Conservation (phyloP, 2,329 filamentous ascomycete genomes). For the Pestalotiopsis sp. region DNA sequence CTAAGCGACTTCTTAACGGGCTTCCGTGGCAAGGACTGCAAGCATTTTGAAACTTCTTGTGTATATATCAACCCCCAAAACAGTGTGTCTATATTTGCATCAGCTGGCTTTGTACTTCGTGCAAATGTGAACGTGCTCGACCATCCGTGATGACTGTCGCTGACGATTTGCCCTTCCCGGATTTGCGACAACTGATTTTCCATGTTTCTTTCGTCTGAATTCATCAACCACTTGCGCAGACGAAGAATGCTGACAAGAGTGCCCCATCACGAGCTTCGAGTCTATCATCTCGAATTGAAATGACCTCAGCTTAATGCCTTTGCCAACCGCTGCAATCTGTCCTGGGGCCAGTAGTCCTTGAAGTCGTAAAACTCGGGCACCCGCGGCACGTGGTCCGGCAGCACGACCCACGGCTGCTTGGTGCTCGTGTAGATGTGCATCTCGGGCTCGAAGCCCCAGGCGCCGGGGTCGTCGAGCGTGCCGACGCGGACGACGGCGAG, state of each 20-base stretch:
- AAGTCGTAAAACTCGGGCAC: constrained; percentile 2
- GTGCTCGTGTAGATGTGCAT: constrained; percentile 10
- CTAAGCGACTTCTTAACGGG: background rate
- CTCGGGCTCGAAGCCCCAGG: constrained; percentile 4
- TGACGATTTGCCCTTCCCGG: no score
- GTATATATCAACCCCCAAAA: background rate
- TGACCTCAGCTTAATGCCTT: background rate
- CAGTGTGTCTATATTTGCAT: background rate
- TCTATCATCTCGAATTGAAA: background rate
- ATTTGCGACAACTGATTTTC: background rate
- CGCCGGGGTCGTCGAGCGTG: constrained; percentile 7
- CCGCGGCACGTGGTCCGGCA: background rate
- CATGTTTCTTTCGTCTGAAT: background rate
- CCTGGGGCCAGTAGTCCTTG: constrained; percentile 7
- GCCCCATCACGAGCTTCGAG: background rate
- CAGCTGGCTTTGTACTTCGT: background rate
- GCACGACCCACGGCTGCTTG: constrained; percentile 7
- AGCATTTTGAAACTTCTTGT: background rate
- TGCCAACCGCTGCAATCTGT: background rate
- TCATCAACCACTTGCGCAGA: background rate
- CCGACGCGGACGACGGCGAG: constrained; percentile 8
- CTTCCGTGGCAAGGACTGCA: background rate
- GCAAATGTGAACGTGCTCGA: background rate
- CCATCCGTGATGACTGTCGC: no score
- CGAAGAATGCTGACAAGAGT: background rate